Evolutionary conservation across 2,329 filamentous ascomycete species (phyloP).

Genomic region (Corinectria fuckeliana): DNA sequence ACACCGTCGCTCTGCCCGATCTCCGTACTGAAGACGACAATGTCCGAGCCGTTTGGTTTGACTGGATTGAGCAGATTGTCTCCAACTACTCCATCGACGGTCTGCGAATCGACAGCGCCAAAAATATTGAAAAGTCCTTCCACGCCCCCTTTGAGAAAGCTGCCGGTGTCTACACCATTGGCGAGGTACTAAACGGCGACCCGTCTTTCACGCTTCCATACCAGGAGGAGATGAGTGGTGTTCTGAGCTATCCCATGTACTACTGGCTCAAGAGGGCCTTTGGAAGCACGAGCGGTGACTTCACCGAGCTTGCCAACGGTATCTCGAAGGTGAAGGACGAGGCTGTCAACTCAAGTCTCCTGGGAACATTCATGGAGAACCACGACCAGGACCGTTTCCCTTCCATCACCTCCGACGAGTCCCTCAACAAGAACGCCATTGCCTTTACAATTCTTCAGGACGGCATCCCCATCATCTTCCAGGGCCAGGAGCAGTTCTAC

Average conservation of each 20-base stretch:
- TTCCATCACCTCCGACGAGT: constrained; percentile 16
- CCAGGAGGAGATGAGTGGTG: constrained; percentile 59
- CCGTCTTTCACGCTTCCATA: constrained; percentile 59
- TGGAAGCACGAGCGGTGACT: constrained; percentile 16
- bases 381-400: constrained; percentile 25
- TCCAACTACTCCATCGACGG: constrained; percentile 68
- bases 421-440: constrained; percentile 24
- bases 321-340: constrained; percentile 18
- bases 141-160: constrained; percentile 60
- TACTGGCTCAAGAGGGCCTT: constrained; percentile 33
- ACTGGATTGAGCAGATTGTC: constrained; percentile 66
- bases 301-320: constrained; percentile 14
- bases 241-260: constrained; percentile 66
- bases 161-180: constrained; percentile 65
- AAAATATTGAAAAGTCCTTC: constrained; percentile 66
- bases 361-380: constrained; percentile 26
- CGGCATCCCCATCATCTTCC: constrained; percentile 22
- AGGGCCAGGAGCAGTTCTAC: constrained; percentile 24
- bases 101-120: constrained; percentile 66
- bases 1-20: constrained; percentile 58
- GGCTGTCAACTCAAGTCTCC: constrained; percentile 22
- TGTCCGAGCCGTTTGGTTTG: constrained; percentile 58
- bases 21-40: constrained; percentile 59
- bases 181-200: constrained; percentile 65
- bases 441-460: constrained; percentile 23